Conservation (phyloP, 805 yeast species). For the Barnettozyma sp. region DNA sequence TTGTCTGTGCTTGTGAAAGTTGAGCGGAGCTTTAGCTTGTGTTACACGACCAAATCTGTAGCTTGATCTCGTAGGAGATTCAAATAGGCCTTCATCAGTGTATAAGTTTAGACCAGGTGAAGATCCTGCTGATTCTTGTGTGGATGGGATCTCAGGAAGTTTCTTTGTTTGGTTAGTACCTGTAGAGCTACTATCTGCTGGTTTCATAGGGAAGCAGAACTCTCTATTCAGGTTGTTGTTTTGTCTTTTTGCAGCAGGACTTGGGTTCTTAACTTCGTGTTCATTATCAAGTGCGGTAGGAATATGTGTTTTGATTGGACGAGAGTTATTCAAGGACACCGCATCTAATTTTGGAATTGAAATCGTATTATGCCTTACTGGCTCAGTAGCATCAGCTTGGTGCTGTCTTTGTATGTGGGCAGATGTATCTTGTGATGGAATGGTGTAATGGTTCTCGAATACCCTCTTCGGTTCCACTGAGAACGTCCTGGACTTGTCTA, state of each 20-base stretch:
- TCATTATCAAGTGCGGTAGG: slow-evolving; percentile 23
- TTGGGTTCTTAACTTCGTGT: slow-evolving; percentile 22
- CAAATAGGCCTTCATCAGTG: slow-evolving; percentile 4
- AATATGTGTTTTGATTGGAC: background rate
- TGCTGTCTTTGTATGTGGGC: no score
- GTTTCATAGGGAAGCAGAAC: slow-evolving; percentile 21
- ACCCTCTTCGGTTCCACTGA: slow-evolving; percentile 2
- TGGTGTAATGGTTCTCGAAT: background rate
- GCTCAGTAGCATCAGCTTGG: no score
- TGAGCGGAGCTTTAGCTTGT: background rate
- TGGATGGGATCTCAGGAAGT: background rate
- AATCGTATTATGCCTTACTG: slow-evolving; percentile 10
- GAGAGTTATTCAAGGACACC: background rate
- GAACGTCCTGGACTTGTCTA: slow-evolving; percentile 3
- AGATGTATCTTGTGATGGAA: no score
- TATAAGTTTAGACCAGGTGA: slow-evolving; percentile 7
- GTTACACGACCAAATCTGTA: slow-evolving; percentile 4
- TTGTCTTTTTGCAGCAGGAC: slow-evolving; percentile 20
- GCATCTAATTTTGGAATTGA: slow-evolving; percentile 12
- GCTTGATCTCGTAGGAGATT: slow-evolving; percentile 1
- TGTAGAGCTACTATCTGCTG: slow-evolving; percentile 8
- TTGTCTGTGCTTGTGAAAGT: slow-evolving; percentile 1
- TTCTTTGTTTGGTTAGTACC: background rate
- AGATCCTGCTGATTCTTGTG: background rate
- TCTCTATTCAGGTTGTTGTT: slow-evolving; percentile 21